Conservation (phyloP, 2,329 filamentous ascomycete species). For the Dichotomopilus funicola region DNA sequence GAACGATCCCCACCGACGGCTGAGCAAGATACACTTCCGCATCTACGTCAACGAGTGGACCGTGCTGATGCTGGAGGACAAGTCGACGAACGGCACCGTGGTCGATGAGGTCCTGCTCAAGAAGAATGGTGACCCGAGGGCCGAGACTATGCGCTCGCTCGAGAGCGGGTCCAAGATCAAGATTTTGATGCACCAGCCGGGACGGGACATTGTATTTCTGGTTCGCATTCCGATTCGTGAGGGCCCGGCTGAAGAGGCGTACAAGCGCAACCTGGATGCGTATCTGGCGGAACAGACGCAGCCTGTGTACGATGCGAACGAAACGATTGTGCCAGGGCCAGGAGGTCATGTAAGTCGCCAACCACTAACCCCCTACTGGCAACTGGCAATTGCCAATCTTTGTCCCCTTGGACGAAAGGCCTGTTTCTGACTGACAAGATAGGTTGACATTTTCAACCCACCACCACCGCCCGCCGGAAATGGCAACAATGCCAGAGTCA, state of each 20-base stretch:
- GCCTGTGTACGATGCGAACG: conserved; percentile 31
- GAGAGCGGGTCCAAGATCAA: conserved; percentile 66
- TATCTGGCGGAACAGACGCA: conserved; percentile 48
- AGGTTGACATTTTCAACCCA: conserved; percentile 24
- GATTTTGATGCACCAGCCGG: conserved; percentile 50
- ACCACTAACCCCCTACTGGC: no score
- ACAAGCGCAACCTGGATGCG: conserved; percentile 59
- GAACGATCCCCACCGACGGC: conserved; percentile 60
- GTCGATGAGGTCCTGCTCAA: conserved; percentile 68
- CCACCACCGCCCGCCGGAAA: conserved; percentile 2
- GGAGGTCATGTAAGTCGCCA: conserved; percentile 39
- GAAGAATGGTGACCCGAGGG: conserved; percentile 31
- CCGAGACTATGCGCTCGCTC: conserved; percentile 53
- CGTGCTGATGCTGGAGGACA: conserved; percentile 85
- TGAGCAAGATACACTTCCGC: conserved; percentile 94
- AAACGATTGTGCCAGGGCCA: conserved; percentile 42
- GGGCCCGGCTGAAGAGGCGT: conserved; percentile 57
- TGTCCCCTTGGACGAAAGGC: not conserved
- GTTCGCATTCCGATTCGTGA: conserved; percentile 77
- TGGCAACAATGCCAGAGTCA: conserved; percentile 6
- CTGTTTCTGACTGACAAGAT: conserved; percentile 5
- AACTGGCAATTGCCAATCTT: no score
- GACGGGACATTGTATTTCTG: conserved; percentile 66
- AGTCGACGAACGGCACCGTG: conserved; percentile 91
- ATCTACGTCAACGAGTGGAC: conserved; percentile 85